These are phyloP conservation scores for Clausena lansium DNA, from an alignment of 345 rosid species.

Conservation along the genomic window DNA sequence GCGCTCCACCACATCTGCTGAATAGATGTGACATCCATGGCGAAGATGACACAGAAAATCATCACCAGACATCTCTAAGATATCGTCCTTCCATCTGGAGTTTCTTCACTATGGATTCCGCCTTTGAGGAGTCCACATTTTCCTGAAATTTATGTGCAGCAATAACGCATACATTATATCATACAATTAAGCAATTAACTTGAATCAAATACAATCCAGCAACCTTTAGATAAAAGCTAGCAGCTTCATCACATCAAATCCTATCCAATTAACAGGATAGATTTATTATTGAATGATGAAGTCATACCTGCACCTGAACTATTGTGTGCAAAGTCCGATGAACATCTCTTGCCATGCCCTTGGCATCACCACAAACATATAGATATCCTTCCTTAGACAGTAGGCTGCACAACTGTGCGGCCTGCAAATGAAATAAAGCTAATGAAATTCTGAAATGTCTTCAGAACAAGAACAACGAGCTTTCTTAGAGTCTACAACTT, in stretches of 20 bases:
- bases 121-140: conserved; percentile 46
- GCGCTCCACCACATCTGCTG: conserved; percentile 14
- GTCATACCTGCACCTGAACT: conserved; percentile 61
- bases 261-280: not conserved
- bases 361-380: conserved; percentile 89
- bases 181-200: not conserved
- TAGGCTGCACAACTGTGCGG: conserved; percentile 41
- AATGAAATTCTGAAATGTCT: not conserved
- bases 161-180: not conserved
- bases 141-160: conserved; percentile 42
- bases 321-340: conserved; percentile 73
- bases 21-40: not conserved
- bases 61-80: conserved; percentile 82
- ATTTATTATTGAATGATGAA: not conserved
- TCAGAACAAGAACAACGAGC: not conserved
- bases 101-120: conserved; percentile 66
- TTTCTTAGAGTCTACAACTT: conserved; percentile 7
- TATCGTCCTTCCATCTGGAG: conserved; percentile 72
- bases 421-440: conserved; percentile 20
- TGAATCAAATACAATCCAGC: not conserved
- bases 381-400: conserved; percentile 64
- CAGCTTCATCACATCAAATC: not conserved
- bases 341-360: conserved; percentile 88
- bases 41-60: not conserved
- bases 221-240: not conserved